phyloP scores from a whole-genome alignment of 495 filamentous ascomycete species.

The Evansstolkia leycettana region DNA sequence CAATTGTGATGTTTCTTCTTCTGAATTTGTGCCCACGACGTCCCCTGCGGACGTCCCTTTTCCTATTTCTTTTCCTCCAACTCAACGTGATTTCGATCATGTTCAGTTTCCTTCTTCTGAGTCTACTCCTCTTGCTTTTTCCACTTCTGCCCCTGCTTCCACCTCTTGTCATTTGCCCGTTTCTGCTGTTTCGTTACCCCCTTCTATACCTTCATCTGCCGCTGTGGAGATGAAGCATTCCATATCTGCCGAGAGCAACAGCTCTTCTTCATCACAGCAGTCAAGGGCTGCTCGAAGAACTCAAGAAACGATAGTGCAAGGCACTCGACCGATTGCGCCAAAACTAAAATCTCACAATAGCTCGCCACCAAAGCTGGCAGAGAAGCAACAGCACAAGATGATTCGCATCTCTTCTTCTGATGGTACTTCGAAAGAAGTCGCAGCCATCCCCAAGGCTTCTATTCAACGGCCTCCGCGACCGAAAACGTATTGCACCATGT shows the following conservation, averaged over 20 bases:
- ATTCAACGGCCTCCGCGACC: slow-evolving; percentile 66
- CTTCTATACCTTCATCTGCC: slow-evolving; percentile 8
- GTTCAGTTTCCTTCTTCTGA: slow-evolving; percentile 18
- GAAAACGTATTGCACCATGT: slow-evolving; percentile 63
- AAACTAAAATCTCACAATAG: slow-evolving; percentile 21
- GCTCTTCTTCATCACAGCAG: slow-evolving; percentile 14
- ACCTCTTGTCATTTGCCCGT: slow-evolving; percentile 10
- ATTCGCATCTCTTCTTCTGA: slow-evolving; percentile 43
- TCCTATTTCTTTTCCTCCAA: slow-evolving; percentile 9
- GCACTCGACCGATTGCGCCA: slow-evolving; percentile 32
- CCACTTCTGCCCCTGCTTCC: slow-evolving; percentile 23
- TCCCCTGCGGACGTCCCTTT: slow-evolving; percentile 20
- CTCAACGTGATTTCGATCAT: slow-evolving; percentile 18
- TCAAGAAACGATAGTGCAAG: slow-evolving; percentile 32
- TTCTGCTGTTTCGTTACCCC: slow-evolving; percentile 18
- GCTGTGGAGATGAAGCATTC: slow-evolving; percentile 25
- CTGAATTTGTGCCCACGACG: slow-evolving; percentile 20
- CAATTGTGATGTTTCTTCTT: slow-evolving; percentile 16
- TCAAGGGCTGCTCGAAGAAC: slow-evolving; percentile 29
- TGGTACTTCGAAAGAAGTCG: slow-evolving; percentile 45
- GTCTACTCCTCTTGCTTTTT: slow-evolving; percentile 14
- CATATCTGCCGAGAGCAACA: slow-evolving; percentile 21
- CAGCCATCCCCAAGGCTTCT: slow-evolving; percentile 55
- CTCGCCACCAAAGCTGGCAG: slow-evolving; percentile 16
- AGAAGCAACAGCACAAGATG: slow-evolving; percentile 38